Base-by-base conservation (phyloP, 805 yeast species). In the Metschnikowia borealis region DNA sequence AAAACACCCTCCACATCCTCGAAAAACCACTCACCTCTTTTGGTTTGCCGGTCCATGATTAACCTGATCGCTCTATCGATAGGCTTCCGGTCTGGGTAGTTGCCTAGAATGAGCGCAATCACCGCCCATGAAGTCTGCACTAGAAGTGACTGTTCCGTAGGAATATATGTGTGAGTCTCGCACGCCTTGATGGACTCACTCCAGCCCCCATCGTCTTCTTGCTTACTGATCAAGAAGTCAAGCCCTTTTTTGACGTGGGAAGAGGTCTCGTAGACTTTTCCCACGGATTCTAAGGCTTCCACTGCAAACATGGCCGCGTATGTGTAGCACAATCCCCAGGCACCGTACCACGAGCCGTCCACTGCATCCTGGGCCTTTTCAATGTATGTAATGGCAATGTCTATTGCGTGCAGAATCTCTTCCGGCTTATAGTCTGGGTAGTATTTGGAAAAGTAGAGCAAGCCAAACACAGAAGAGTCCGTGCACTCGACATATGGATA, bases 401-500 rank as follows among this genome's bases (percentile, higher is more conserved):
- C 73, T 42, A 94, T 87, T 0, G 97, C 84, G n/a, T 69, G 53
- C 46, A 75, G 70, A 31, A 94, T 85, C 32, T 87, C 90, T 5
- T 74, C 77, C 5, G 76, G 68, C 52, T 87, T 80, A 63, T 94
- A 90, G 46, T 78, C 74, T 1, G 77, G 78, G 61, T 79, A 83
- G 61, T 81, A 73, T 52, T 82, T 77, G 41, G 83, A 74, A 70
- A 90, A 94, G 64, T 85, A 87, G 0, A 87, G 83, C 51, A 94
- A 73, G 0, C 99, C 99, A 34, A 94, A 70, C 5, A 94, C 96
- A 0, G 92, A 83, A 0, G 98, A 91, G 68, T 95, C 99, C 0
- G 98, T 90, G 66, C 99, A 94, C 67, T 94, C 99, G 18, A 95
- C 97, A 63, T 94, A 94, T 0, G 99, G 98, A 65, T 89, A 94